Base-by-base conservation (phyloP, 441 rosid species). In the Erodium chrysanthum region DNA sequence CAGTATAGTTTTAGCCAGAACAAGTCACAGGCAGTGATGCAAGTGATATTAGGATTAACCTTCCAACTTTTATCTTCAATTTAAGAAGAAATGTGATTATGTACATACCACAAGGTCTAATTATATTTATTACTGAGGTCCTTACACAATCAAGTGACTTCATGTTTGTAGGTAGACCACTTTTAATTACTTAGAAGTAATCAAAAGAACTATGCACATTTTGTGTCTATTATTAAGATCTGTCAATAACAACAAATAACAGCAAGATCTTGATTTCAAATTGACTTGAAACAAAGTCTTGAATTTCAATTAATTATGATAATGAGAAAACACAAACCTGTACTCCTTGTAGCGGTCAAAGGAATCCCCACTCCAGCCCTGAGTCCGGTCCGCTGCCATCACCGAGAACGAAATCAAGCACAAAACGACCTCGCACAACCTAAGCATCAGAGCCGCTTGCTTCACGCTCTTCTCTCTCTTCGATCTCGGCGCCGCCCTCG, bases 361-460 rank as follows among this genome's bases (percentile, higher is more conserved):
- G 29, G 97, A 94, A 75, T 94, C 99, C 15, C 99, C 99, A 18
- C 95, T 86, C 99, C 97, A 95, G 5, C 99, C 99, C 68, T 86
- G 86, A 23, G 97, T 95, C 77, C 85, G 92, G 73, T 91, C 95
- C 23, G 99, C 92, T 0, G 97, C 95, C 97, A 95, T 91, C 33
- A 91, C 88, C 12, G 96, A 86, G 73, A 94, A 94, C 62, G 99
- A 92, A 67, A 94, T 87, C 88, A 94, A 77, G 65, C 99, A 86
- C 75, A 91, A 74, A 52, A 85, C 77, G 7, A 90, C 74, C 72
- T 88, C 88, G 67, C 79, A 76, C 48, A 95, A 58, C 69, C 97
- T 83, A 75, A 88, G 81, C 73, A 88, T 91, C 76, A 92, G 50
- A 20, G 87, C 88, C 42, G 79, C 83, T 0, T 52, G 59, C 59